Evolutionary conservation across 352 stramenopile genomes (phyloP).

Genomic region (Globisporangium abappressorium): DNA sequence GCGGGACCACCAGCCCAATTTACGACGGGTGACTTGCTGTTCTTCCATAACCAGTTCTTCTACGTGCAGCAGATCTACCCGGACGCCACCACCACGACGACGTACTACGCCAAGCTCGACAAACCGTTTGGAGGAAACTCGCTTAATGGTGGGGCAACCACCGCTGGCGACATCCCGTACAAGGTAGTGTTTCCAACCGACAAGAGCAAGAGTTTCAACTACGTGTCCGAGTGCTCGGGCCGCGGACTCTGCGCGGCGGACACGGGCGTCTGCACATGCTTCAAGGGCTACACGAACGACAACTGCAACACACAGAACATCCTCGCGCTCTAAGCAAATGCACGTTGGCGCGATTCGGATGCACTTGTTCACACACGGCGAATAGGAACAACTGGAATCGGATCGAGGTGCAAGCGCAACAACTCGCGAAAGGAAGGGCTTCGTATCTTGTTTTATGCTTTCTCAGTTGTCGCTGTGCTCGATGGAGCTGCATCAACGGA

Average conservation of each 20-base stretch:
- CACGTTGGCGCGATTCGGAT: not conserved
- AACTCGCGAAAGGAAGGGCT: not conserved
- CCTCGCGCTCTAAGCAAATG: constrained; percentile 47
- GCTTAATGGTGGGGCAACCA: constrained; percentile 12
- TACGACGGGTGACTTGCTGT: constrained; percentile 31
- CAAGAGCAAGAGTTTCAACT: constrained; percentile 48
- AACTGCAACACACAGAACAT: constrained; percentile 86
- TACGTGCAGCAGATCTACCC: constrained; percentile 21
- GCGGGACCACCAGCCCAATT: not conserved
- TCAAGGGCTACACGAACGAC: constrained; percentile 89
- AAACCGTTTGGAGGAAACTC: constrained; percentile 47
- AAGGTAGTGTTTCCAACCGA: constrained; percentile 26
- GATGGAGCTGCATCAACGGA: not conserved
- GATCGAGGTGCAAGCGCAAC: not conserved
- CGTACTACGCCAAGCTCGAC: constrained; percentile 29
- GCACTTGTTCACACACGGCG: not conserved
- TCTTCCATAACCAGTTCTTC: constrained; percentile 69
- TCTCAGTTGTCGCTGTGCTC: not conserved
- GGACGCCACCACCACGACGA: not conserved
- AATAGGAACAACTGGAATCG: not conserved
- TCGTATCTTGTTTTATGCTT: not conserved
- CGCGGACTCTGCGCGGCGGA: constrained; percentile 66
- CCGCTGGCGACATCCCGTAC: constrained; percentile 17
- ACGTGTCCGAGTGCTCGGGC: constrained; percentile 71
- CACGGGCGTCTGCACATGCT: constrained; percentile 80